These are phyloP conservation scores for Breynia disticha DNA, from an alignment of 441 rosid species.

Conservation along the genomic window DNA sequence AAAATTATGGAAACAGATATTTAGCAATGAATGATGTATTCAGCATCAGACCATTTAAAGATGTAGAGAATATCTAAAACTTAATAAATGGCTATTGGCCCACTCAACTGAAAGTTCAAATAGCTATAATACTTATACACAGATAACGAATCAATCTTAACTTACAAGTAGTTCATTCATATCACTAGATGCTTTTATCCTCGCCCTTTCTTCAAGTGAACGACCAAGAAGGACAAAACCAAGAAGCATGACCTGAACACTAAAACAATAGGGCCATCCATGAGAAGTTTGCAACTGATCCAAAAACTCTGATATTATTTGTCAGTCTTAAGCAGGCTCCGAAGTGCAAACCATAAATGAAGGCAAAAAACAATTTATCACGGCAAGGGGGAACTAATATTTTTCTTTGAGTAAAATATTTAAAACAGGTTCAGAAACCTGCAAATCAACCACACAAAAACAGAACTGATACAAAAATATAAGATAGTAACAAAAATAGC, in stretches of 20 bases:
- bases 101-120: too few relatives aligned
- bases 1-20: too few relatives aligned
- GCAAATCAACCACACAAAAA: not conserved
- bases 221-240: constrained; percentile 95
- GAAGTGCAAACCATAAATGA: not conserved
- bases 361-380: not conserved
- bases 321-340: constrained; percentile 4
- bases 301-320: not conserved
- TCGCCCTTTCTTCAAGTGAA: constrained; percentile 86
- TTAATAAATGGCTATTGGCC: too few relatives aligned
- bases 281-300: constrained; percentile 28
- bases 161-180: constrained; percentile 95
- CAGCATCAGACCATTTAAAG: too few relatives aligned
- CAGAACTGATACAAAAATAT: too few relatives aligned
- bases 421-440: not conserved
- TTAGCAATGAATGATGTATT: too few relatives aligned
- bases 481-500: not conserved
- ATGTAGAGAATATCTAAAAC: too few relatives aligned
- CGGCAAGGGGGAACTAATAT: too few relatives aligned
- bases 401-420: too few relatives aligned
- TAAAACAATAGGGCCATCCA: constrained; percentile 43
- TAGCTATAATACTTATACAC: constrained; percentile 1
- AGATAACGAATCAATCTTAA: constrained; percentile 9
- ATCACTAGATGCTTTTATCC: constrained; percentile 77
- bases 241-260: constrained; percentile 98